Percentiles rank a stretch among this genome's conserved stretches.
These are phyloP conservation scores for Apiotrichum domesticum DNA, from an alignment of 1,284 basidiomycete genomes.

Conservation along the genomic window DNA sequence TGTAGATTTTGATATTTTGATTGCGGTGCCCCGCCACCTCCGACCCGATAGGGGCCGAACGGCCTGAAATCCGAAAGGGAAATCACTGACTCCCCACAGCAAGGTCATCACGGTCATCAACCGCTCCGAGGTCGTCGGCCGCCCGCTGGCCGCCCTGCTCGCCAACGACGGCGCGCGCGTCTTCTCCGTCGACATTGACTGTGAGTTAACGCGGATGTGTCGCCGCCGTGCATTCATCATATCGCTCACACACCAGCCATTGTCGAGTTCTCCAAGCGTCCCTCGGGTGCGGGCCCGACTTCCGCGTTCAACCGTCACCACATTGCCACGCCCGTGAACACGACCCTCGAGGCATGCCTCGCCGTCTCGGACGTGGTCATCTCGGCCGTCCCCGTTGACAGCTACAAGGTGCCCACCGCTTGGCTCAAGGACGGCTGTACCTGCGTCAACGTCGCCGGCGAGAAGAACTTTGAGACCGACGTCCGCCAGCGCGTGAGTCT, in stretches of 20 bases:
- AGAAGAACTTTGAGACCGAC: slow-evolving; percentile 94
- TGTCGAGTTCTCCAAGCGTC: slow-evolving; percentile 83
- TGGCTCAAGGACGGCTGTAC: slow-evolving; percentile 89
- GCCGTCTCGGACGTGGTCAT: slow-evolving; percentile 81
- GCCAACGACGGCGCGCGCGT: slow-evolving; percentile 90
- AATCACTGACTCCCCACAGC: slow-evolving; percentile 3
- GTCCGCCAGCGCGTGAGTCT: slow-evolving; percentile 74
- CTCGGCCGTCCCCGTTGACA: slow-evolving; percentile 77
- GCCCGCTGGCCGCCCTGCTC: slow-evolving; percentile 81
- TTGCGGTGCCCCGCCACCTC: neutral
- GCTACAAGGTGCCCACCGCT: slow-evolving; percentile 83
- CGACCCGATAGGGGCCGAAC: neutral
- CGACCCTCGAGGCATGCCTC: slow-evolving; percentile 70
- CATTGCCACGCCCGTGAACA: slow-evolving; percentile 61
- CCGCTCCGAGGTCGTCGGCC: slow-evolving; percentile 73
- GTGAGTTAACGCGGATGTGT: slow-evolving; percentile 43
- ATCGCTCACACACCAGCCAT: slow-evolving; percentile 41
- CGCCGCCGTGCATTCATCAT: neutral
- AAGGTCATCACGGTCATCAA: slow-evolving; percentile 32
- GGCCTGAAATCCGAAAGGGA: too few species aligned
- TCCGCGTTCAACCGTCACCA: slow-evolving; percentile 70
- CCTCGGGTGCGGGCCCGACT: slow-evolving; percentile 41
- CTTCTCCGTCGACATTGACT: slow-evolving; percentile 85
- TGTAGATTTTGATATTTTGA: neutral
- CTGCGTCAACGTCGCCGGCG: slow-evolving; percentile 86